Conservation (phyloP, 257 asterid species). For the Ophiorrhiza pumila region DNA sequence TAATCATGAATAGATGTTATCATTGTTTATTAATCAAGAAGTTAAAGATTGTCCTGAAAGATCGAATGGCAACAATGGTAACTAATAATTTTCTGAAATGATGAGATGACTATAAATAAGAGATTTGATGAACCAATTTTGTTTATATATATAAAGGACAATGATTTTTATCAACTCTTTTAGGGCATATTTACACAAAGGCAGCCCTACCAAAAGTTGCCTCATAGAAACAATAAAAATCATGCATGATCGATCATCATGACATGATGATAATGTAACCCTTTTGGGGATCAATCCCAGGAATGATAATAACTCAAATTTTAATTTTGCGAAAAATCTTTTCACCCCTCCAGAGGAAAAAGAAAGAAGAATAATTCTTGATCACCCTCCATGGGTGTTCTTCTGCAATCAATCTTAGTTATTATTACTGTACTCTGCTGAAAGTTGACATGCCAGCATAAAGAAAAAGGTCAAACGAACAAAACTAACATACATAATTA, state of each 20-base stretch:
- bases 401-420: background rate
- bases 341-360: too few relatives aligned
- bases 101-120: background rate
- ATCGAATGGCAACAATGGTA: background rate
- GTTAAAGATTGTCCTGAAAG: background rate
- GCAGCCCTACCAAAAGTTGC: constrained; percentile 2
- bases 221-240: background rate
- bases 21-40: background rate
- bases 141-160: background rate
- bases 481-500: background rate
- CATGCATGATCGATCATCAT: constrained; percentile 6
- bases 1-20: background rate
- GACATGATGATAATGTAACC: background rate
- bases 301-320: background rate
- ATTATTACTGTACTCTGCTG: background rate
- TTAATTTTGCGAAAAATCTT: too few relatives aligned
- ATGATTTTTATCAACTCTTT: constrained; percentile 4
- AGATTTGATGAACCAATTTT: background rate
- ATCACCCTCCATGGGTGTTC: constrained; percentile 3
- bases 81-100: background rate
- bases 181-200: constrained; percentile 1
- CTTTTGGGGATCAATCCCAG: background rate
- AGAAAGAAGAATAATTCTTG: background rate
- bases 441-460: background rate
- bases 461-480: background rate